Evolutionary conservation across 805 yeast genomes (phyloP).

Genomic region (Metschnikowia chrysomelidarum): DNA sequence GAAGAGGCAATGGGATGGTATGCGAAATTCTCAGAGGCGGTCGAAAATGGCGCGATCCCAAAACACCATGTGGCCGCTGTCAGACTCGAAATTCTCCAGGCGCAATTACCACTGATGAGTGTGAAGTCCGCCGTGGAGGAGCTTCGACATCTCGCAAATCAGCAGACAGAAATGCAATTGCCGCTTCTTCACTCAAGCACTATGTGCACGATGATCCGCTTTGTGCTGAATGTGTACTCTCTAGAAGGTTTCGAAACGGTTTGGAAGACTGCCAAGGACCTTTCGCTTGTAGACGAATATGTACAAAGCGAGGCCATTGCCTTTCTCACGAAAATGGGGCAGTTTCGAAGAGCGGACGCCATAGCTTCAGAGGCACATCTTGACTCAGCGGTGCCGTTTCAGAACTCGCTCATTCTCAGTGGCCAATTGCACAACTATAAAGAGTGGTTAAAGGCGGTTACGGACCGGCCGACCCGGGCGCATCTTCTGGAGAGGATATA

Average conservation of each 20-base stretch:
- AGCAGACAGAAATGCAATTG: conserved; percentile 16
- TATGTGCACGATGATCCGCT: conserved; percentile 21
- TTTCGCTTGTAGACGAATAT: conserved; percentile 21
- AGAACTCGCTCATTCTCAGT: conserved; percentile 25
- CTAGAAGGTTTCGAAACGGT: conserved; percentile 22
- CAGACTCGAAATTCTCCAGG: conserved; percentile 27
- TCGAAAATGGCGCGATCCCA: conserved; percentile 15
- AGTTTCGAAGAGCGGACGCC: conserved; percentile 33
- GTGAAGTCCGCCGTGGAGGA: conserved; percentile 28
- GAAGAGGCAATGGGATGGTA: conserved; percentile 31
- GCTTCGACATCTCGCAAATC: conserved; percentile 22
- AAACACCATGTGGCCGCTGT: conserved; percentile 22
- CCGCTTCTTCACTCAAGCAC: conserved; percentile 20
- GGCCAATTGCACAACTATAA: conserved; percentile 31
- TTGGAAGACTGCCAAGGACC: conserved; percentile 19
- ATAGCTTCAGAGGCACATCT: conserved; percentile 31
- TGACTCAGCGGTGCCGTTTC: conserved; percentile 29
- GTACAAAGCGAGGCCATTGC: conserved; percentile 28
- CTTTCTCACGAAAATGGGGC: conserved; percentile 30
- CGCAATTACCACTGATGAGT: conserved; percentile 26
- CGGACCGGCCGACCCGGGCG: conserved; percentile 9
- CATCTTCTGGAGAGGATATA: conserved; percentile 12
- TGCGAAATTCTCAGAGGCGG: conserved; percentile 28
- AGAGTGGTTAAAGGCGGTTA: conserved; percentile 25
- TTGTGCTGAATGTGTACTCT: conserved; percentile 22